Conservation (phyloP, 2,329 filamentous ascomycete species). For the Cordyceps javanica region DNA sequence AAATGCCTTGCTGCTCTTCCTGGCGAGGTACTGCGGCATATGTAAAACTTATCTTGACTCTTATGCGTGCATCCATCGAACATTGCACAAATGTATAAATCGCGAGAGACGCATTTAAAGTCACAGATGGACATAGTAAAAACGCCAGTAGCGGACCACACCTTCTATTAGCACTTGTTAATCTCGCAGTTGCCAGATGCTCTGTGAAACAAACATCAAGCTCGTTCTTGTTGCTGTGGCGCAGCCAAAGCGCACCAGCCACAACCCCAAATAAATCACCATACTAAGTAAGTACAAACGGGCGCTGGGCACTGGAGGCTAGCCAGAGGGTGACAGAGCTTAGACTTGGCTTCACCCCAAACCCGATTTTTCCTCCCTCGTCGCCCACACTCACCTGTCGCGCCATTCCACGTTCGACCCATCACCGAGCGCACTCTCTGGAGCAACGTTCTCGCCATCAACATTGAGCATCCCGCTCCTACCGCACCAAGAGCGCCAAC, state of each 20-base stretch:
- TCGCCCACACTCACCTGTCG: constrained; percentile 3
- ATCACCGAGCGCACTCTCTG: background rate
- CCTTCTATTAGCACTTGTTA: too few species aligned
- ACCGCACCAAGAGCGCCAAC: background rate
- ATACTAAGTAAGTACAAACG: background rate
- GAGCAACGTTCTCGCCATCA: background rate
- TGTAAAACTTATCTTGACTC: too few species aligned
- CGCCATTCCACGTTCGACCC: background rate
- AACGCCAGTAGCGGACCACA: too few species aligned
- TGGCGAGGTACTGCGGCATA: too few species aligned
- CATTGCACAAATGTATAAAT: too few species aligned
- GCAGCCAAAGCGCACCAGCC: background rate
- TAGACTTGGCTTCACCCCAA: constrained; percentile 1
- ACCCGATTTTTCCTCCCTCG: constrained; percentile 2
- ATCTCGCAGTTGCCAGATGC: too few species aligned
- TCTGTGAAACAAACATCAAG: too few species aligned
- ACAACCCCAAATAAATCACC: background rate
- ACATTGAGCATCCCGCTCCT: background rate
- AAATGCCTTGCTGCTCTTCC: too few species aligned
- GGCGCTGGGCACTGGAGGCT: background rate
- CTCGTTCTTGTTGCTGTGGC: background rate
- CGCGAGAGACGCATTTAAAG: too few species aligned
- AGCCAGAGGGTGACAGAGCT: constrained; percentile 7
- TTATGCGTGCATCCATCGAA: too few species aligned
- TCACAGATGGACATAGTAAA: too few species aligned